phyloP scores from a whole-genome alignment of 805 yeast genomes.

The Yamadazyma kitorensis region DNA sequence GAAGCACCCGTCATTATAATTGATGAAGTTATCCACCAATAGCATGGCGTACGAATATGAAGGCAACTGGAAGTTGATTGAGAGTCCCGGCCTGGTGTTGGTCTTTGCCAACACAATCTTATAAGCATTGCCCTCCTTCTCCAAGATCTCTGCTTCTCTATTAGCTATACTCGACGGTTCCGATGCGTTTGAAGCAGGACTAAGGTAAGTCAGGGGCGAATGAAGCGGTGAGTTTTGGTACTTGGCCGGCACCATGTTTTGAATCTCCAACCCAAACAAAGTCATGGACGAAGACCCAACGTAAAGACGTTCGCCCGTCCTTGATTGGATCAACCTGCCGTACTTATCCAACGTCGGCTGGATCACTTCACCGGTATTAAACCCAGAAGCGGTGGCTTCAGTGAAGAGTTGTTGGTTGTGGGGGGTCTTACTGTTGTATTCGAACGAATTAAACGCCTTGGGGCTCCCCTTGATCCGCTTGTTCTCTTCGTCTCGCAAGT shows the following conservation, averaged over 20 bases:
- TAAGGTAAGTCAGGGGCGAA: conserved; percentile 9
- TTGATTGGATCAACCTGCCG: conserved; percentile 68
- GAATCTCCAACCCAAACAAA: conserved; percentile 72
- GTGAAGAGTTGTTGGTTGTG: conserved; percentile 13
- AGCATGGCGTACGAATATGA: conserved; percentile 74
- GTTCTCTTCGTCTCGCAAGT: conserved; percentile 29
- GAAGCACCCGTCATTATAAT: conserved; percentile 81
- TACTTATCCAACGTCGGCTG: conserved; percentile 70
- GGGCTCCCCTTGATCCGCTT: conserved; percentile 7
- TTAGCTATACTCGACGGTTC: conserved; percentile 14
- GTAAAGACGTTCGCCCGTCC: conserved; percentile 73
- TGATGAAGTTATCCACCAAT: conserved; percentile 70
- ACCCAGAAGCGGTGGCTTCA: conserved; percentile 8
- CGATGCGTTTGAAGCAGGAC: conserved; percentile 7
- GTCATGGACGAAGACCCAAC: conserved; percentile 86
- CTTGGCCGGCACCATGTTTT: conserved; percentile 50
- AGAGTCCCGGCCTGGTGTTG: conserved; percentile 62
- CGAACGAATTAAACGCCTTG: conserved; percentile 11
- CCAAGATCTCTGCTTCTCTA: conserved; percentile 57
- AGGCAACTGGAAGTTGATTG: conserved; percentile 71
- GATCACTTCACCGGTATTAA: conserved; percentile 47
- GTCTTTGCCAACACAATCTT: conserved; percentile 66
- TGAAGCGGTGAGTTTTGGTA: conserved; percentile 9
- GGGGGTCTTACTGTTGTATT: conserved; percentile 14
- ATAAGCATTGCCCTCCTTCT: conserved; percentile 76